These are phyloP conservation scores for Jaenimonas drosophilae DNA, from an alignment of 208 protist genomes.

Conservation along the genomic window DNA sequence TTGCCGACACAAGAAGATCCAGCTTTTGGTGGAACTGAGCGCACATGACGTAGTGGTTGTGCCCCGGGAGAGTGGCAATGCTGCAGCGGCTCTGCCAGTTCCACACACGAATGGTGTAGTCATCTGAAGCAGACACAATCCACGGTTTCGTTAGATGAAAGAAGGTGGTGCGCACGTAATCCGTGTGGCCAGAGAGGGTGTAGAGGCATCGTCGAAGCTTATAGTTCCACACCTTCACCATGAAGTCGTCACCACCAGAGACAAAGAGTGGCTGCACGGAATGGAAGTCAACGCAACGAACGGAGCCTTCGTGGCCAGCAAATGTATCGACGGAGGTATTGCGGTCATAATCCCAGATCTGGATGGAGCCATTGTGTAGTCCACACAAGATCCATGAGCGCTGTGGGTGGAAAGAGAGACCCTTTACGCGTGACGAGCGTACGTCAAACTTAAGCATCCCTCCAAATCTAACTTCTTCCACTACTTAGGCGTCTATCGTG, in stretches of 20 bases:
- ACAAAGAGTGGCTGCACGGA: conserved; percentile 97
- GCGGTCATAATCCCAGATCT: conserved; percentile 99
- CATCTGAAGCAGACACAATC: conserved; percentile 98
- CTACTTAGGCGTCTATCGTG: not conserved
- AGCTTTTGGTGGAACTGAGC: conserved; percentile 94
- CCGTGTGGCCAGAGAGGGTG: conserved; percentile 96
- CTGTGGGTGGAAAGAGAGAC: conserved; percentile 97
- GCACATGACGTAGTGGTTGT: conserved; percentile 99
- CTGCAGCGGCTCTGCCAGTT: conserved; percentile 96
- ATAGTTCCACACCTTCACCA: conserved; percentile 99
- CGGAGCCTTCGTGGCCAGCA: conserved; percentile 92
- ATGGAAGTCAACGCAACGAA: conserved; percentile 99
- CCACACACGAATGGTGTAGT: conserved; percentile 99
- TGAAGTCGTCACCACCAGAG: conserved; percentile 98
- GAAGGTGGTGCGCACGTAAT: conserved; percentile 99
- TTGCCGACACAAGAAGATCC: conserved; percentile 96
- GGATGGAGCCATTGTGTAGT: conserved; percentile 97
- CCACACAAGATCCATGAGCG: conserved; percentile 97
- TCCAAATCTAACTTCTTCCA: not conserved
- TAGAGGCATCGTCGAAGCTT: conserved; percentile 97
- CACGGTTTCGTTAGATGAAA: conserved; percentile 96
- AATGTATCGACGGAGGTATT: conserved; percentile 95
- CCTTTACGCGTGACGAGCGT: conserved; percentile 97
- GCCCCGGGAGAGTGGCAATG: conserved; percentile 93
- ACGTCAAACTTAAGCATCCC: conserved; percentile 98